These are phyloP conservation scores for Rugonectria rugulosa DNA, from an alignment of 2,329 filamentous ascomycete genomes.

Conservation along the genomic window DNA sequence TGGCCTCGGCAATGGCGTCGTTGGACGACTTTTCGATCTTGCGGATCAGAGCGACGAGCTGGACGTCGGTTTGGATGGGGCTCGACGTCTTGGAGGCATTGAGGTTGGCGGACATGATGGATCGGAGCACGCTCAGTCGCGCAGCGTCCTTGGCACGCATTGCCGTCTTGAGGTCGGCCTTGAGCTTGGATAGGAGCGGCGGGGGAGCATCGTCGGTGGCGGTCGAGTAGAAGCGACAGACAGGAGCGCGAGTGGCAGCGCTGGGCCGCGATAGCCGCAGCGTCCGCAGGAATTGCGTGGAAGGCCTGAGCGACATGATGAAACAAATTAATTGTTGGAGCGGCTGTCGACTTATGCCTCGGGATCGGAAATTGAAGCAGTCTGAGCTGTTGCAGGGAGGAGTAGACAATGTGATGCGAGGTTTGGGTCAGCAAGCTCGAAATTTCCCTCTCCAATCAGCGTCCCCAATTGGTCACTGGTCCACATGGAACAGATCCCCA, in stretches of 20 bases:
- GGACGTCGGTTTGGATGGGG: conserved; percentile 75
- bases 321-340: background rate
- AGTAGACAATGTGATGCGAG: conserved; percentile 6
- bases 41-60: conserved; percentile 72
- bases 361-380: background rate
- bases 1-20: conserved; percentile 70
- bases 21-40: conserved; percentile 66
- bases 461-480: conserved; percentile 28
- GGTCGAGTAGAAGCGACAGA: conserved; percentile 44
- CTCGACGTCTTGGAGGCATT: conserved; percentile 77
- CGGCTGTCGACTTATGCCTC: background rate
- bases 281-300: conserved; percentile 33
- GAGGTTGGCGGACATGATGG: conserved; percentile 72
- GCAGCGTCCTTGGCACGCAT: conserved; percentile 71
- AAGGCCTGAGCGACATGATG: conserved; percentile 37
- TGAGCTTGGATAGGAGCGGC: conserved; percentile 61
- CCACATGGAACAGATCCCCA: background rate
- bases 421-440: conserved; percentile 27
- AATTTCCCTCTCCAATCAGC: conserved; percentile 32
- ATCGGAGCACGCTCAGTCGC: conserved; percentile 73
- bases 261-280: conserved; percentile 33
- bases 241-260: conserved; percentile 21
- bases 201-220: conserved; percentile 49
- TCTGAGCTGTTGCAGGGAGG: conserved; percentile 13
- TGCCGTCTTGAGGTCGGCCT: conserved; percentile 68